Base-by-base conservation (phyloP, 805 yeast species). In the Cyberlindnera samutprakarnensis region DNA sequence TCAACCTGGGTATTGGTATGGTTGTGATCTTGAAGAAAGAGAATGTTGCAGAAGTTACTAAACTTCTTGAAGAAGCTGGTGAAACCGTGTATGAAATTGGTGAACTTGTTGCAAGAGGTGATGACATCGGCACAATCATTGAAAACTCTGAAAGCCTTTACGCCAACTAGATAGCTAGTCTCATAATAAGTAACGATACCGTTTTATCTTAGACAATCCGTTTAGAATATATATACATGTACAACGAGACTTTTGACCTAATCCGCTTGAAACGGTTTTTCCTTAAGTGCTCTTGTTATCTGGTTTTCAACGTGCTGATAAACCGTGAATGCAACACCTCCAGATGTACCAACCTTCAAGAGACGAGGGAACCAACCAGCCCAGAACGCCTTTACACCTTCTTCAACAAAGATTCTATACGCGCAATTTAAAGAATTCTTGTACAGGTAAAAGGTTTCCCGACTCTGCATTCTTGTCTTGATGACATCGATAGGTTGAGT, bases 1-100 rank as follows among this genome's bases (percentile, higher is more conserved):
- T 92, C 57, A 92, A 92, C 61, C 70, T 90, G 70, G 99, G 99
- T 64, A 71, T 92, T 49, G 98, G 98, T 50, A 90, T 90, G 97
- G 87, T 86, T 25, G 73, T 82, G 23, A 81, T 90, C 47, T 96
- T 85, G 18, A 78, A 74, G 56, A 58, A 64, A 30, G 78, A 69
- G 41, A 74, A 83, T 31, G 95, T 73, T 15, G 72, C 64, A 1
- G 62, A 63, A 42, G 78, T 77, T 14, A 62, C 64, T 27, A 53
- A 60, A 30, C 59, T 72, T 40, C 66, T 90, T 37, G 60, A 65
- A 44, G 63, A 64, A 33, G 78, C 75, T 25, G 84, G 87, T 26
- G 96, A 92, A 64, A 71, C 64, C 6, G 92, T 87, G 4, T 78
- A 74, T 54, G 62, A 59, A 33, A 78, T 83, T 49, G 94, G 94